Base-by-base conservation (phyloP, 2,329 filamentous ascomycete genomes). In the Colletotrichum cereale region DNA sequence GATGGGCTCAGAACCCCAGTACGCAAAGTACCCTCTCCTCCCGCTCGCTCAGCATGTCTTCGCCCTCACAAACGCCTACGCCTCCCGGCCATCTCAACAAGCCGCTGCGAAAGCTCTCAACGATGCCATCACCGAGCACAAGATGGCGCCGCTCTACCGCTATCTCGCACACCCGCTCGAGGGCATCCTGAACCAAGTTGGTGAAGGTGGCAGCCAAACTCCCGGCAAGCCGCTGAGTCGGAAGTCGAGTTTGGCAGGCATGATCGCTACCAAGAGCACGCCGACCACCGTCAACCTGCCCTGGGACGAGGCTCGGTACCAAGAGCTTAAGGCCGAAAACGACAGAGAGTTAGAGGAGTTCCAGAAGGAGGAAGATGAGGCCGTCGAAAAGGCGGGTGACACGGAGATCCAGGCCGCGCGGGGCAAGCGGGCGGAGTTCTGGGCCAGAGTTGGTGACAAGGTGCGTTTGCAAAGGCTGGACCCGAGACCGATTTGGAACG, bases 341-440 rank as follows among this genome's bases (percentile, higher is more conserved):
- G 92, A 94, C 76, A 88, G 89, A 78, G 93, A 96, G 85, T 85
- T 96, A 58, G 92, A 93, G 75, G 88, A 85, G 62, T 90, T 93
- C 78, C 91, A 95, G 84, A 95, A 95, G 82, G 93, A 96, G 82
- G 92, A 96, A 82, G 96, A 97, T 73, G 95, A 99, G 80, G 96
- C 96, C 12, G 92, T 93, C 50, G 96, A 99, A 87, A 95, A 97
- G 83, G 96, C 96, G 72, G 96, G 96, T 66, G 96, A 99, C 79
- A 98, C 94, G 16, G 96, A 99, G 84, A 91, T 99, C 75, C 91
- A 96, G 84, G 93, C 94, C 67, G 96, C 95, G 75, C 91, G 93
- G 83, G 95, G 95, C 76, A 98, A 98, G 88, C 89, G 95, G 78
- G 96, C 96, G 72, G 96, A 99, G 82, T 97, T 97, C 82, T 98